Base-by-base conservation (phyloP, 2,329 filamentous ascomycete species). In the Neopestalotiopsis clavispora region DNA sequence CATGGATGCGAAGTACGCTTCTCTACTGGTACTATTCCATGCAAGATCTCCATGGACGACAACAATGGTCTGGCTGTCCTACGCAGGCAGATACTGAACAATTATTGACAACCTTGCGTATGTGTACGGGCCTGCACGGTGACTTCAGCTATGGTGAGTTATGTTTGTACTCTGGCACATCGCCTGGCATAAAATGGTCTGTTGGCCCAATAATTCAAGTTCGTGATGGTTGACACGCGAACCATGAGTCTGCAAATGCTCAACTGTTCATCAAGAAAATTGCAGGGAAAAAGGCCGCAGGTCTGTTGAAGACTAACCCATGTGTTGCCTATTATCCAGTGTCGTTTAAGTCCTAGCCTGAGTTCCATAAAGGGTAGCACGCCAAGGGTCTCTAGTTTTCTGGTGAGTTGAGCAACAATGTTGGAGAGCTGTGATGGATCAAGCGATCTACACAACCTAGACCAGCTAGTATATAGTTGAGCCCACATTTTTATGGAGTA, bases 401-500 rank as follows among this genome's bases (percentile, higher is more conserved):
- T 38, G 34, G 10, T 28, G n/a, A n/a, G n/a, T 49, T 2, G 7
- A 49, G 42, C 45, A n/a, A 17, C 45, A 9, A 12, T 20, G 45
- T 3, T 52, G 45, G 45, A 52, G n/a, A 52, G 1, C 9, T n/a
- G 45, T 20, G 6, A 52, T 52, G 45, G n/a, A 52, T 52, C n/a
- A 52, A 10, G n/a, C 17, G 6, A 17, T 20, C 17, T 52, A 20
- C 3, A 52, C 17, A 9, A 52, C 45, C 6, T 52, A 20, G 6
- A n/a, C 9, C 45, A n/a, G 17, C n/a, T 52, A 20, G 45, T 23
- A 52, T 52, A 52, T 9, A 52, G 14, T 52, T 52, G 45, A n/a
- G 45, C n/a, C 45, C 45, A 52, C 45, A 52, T n/a, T 52, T 52
- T 52, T n/a, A 52, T 52, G 45, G 45, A 52, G 45, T 20, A n/a